A percentile compares a stretch with the other conserved stretches of the same genome.
These are phyloP conservation scores for Plenodomus biglobosus DNA, from an alignment of 2,329 filamentous ascomycete species.

Conservation along the genomic window DNA sequence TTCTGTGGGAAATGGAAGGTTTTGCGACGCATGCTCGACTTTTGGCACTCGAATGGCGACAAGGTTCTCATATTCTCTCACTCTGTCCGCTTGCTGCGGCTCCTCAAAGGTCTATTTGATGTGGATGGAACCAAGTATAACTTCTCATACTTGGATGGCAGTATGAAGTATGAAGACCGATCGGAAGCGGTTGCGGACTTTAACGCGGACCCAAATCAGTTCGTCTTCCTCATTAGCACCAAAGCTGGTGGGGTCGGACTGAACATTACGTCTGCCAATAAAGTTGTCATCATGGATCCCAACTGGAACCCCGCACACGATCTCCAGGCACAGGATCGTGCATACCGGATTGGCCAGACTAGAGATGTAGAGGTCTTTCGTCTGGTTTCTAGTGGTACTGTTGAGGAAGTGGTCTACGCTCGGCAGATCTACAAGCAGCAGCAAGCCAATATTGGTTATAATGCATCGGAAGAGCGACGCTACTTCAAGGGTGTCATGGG, in stretches of 20 bases:
- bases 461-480: constrained; percentile 83
- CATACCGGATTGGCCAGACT: constrained; percentile 91
- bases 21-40: constrained; percentile 78
- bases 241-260: constrained; percentile 90
- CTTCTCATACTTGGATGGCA: constrained; percentile 86
- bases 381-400: constrained; percentile 84
- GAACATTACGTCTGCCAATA: constrained; percentile 97
- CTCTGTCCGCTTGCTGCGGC: constrained; percentile 79
- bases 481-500: constrained; percentile 97
- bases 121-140: constrained; percentile 77
- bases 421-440: constrained; percentile 99
- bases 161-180: constrained; percentile 79
- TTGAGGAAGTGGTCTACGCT: constrained; percentile 96
- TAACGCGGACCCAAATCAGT: constrained; percentile 82
- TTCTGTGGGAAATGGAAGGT: constrained; percentile 98
- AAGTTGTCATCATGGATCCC: constrained; percentile 94
- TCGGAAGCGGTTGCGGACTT: constrained; percentile 83
- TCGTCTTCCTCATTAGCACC: constrained; percentile 94
- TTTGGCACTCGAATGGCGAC: constrained; percentile 87
- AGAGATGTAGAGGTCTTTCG: constrained; percentile 95
- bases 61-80: constrained; percentile 97
- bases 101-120: constrained; percentile 82
- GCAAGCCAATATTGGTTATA: constrained; percentile 96
- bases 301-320: constrained; percentile 98
- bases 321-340: constrained; percentile 91